These are phyloP conservation scores for Forsythia viridissima DNA, from an alignment of 257 asterid genomes.

Conservation along the genomic window DNA sequence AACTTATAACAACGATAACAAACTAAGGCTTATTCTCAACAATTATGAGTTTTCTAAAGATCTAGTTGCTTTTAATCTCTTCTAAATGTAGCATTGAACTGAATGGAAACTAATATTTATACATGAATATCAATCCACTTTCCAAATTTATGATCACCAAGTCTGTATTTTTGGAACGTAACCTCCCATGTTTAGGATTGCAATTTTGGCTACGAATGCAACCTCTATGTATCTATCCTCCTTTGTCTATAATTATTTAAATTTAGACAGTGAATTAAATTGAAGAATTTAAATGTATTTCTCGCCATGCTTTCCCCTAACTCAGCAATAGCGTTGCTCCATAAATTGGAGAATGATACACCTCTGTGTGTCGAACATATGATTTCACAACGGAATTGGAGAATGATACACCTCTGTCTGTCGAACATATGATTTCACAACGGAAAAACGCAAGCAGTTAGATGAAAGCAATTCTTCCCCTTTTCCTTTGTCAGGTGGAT, in stretches of 20 bases:
- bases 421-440: too few relatives aligned
- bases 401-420: too few relatives aligned
- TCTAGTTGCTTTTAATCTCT: neutral
- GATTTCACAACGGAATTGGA: too few relatives aligned
- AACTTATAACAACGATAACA: neutral
- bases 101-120: neutral
- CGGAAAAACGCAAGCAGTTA: neutral
- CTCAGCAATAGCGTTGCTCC: neutral
- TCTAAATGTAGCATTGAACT: neutral
- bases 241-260: neutral
- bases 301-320: neutral
- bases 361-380: too few relatives aligned
- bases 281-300: slow-evolving; percentile 5
- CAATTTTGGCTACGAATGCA: neutral
- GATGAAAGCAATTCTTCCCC: neutral
- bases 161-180: neutral
- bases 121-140: neutral
- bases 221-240: neutral
- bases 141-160: neutral
- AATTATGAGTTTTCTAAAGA: neutral
- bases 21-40: neutral
- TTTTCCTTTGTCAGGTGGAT: neutral
- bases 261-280: neutral
- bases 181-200: neutral
- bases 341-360: too few relatives aligned